Conservation (phyloP, 2,329 filamentous ascomycete species). For the Trichoderma gracile region DNA sequence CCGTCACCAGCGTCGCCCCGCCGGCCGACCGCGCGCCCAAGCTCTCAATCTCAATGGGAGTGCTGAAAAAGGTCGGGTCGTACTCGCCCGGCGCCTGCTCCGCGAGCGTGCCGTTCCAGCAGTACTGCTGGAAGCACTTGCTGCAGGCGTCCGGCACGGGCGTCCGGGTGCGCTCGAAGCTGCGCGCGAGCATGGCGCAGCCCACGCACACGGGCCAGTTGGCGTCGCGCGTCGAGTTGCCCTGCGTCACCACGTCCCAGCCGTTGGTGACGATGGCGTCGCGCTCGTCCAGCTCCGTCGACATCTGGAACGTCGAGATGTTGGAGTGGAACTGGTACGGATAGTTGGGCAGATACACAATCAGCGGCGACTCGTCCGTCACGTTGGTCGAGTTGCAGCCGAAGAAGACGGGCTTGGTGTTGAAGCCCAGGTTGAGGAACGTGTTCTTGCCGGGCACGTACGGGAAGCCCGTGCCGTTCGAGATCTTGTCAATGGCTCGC, state of each 20-base stretch:
- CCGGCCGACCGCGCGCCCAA: conserved; percentile 29
- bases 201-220: conserved; percentile 83
- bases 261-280: conserved; percentile 85
- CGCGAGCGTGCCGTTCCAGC: conserved; percentile 80
- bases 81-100: conserved; percentile 40
- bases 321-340: conserved; percentile 79
- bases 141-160: conserved; percentile 69
- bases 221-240: conserved; percentile 71
- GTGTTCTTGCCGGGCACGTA: conserved; percentile 55
- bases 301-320: conserved; percentile 71
- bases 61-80: conserved; percentile 34
- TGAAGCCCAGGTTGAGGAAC: conserved; percentile 60
- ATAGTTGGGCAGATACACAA: conserved; percentile 80
- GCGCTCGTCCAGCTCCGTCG: conserved; percentile 65
- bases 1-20: conserved; percentile 26
- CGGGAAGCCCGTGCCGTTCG: conserved; percentile 59
- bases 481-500: conserved; percentile 50
- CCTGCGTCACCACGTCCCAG: conserved; percentile 79
- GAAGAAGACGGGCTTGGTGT: conserved; percentile 63
- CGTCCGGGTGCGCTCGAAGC: conserved; percentile 69
- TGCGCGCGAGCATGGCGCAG: conserved; percentile 81
- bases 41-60: conserved; percentile 32
- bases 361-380: conserved; percentile 59
- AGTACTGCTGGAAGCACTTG: conserved; percentile 78
- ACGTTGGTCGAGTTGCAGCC: conserved; percentile 61